Percentiles rank a stretch among this genome's conserved stretches.
Evolutionary conservation across 768 basidiomycete genomes (phyloP).

Genomic region (Mycena albidolilacea): DNA sequence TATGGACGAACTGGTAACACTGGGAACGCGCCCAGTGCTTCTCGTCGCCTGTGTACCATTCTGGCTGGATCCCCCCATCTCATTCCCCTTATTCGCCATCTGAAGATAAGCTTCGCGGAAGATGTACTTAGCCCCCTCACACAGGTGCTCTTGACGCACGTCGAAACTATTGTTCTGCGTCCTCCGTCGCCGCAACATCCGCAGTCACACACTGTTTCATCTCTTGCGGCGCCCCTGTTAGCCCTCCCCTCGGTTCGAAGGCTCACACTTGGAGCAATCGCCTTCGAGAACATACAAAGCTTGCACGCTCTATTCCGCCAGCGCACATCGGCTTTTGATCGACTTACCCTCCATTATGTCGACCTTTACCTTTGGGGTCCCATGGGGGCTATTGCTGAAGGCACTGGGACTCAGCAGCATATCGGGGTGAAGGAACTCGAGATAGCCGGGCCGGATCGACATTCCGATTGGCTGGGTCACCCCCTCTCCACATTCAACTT

Average conservation of each 20-base stretch:
- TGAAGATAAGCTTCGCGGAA: background rate
- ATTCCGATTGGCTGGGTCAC: background rate
- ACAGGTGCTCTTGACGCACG: background rate
- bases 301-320: background rate
- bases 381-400: background rate
- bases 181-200: background rate
- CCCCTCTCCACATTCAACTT: background rate
- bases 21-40: no score
- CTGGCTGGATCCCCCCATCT: background rate
- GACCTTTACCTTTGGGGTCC: background rate
- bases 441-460: background rate
- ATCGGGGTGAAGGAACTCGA: background rate
- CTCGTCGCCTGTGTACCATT: background rate
- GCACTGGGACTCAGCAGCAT: background rate
- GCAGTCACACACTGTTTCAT: background rate
- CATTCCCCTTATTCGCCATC: background rate
- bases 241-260: background rate
- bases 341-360: background rate
- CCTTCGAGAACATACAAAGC: background rate
- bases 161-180: background rate
- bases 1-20: no score
- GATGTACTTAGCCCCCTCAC: background rate
- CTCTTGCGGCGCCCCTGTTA: background rate
- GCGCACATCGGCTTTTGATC: background rate
- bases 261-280: background rate